phyloP scores from a whole-genome alignment of 257 asterid species.

The Solanum peruvianum region DNA sequence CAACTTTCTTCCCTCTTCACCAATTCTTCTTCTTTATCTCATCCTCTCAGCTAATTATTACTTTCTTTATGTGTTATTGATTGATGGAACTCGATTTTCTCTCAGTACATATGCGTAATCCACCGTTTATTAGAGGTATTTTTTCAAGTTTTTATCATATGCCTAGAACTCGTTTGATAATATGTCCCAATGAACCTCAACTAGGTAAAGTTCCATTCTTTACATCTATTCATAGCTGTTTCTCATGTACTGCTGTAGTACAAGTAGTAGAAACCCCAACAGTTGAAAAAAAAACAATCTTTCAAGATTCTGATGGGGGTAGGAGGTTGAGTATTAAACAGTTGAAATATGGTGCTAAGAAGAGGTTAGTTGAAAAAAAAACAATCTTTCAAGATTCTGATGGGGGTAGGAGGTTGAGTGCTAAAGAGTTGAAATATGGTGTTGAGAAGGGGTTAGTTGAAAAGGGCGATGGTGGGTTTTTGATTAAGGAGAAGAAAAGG shows the following conservation, averaged over 20 bases:
- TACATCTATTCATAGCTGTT: constrained; percentile 6
- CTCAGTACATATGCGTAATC: constrained; percentile 19
- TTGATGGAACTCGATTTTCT: constrained; percentile 30
- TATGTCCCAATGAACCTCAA: constrained; percentile 8
- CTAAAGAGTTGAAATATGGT: constrained; percentile 3
- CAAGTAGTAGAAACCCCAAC: neutral
- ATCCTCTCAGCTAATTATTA: neutral
- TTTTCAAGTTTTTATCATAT: constrained; percentile 12
- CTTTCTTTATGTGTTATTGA: neutral
- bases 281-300: constrained; percentile 1
- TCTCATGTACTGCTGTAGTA: constrained; percentile 20
- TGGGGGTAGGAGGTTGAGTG: neutral
- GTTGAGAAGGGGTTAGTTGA: constrained; percentile 2
- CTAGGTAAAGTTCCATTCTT: neutral
- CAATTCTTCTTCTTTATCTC: neutral
- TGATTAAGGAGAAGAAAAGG: neutral
- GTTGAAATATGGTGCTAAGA: constrained; percentile 6
- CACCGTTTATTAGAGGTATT: neutral
- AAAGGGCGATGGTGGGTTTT: constrained; percentile 1
- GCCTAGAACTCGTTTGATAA: constrained; percentile 25
- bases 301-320: neutral
- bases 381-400: neutral
- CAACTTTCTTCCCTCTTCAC: neutral
- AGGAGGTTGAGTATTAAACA: neutral
- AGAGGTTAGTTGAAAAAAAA: neutral